phyloP scores from a whole-genome alignment of 257 asterid species.

The Rauvolfia tetraphylla region DNA sequence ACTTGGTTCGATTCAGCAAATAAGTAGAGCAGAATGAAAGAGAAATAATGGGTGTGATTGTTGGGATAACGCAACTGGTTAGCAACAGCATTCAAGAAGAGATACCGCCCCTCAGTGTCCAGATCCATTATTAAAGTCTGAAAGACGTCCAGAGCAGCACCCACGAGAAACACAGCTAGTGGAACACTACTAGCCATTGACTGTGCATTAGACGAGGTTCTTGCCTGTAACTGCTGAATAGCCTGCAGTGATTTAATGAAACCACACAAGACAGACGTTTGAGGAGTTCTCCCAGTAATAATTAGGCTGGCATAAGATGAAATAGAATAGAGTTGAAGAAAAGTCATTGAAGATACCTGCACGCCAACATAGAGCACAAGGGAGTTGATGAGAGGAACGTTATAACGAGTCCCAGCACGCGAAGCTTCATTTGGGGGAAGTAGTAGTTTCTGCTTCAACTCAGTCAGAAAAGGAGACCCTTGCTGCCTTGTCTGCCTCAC shows the following conservation, averaged over 20 bases:
- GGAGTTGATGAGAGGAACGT: slow-evolving; percentile 86
- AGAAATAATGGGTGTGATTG: slow-evolving; percentile 94
- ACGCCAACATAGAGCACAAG: slow-evolving; percentile 89
- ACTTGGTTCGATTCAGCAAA: slow-evolving; percentile 88
- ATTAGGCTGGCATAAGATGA: neutral
- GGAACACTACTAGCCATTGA: slow-evolving; percentile 54
- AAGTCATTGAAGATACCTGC: slow-evolving; percentile 47
- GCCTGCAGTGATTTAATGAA: slow-evolving; percentile 43
- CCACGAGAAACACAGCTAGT: slow-evolving; percentile 52
- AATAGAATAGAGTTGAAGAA: neutral
- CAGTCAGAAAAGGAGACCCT: slow-evolving; percentile 73
- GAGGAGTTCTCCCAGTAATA: neutral
- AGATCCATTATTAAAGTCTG: slow-evolving; percentile 76
- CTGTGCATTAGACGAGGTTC: slow-evolving; percentile 62
- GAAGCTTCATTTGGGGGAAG: slow-evolving; percentile 71
- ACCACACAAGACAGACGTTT: neutral
- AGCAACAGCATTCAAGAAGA: slow-evolving; percentile 88
- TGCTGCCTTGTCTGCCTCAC: slow-evolving; percentile 69
- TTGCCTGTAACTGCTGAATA: slow-evolving; percentile 79
- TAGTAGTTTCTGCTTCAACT: slow-evolving; percentile 80
- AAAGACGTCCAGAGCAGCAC: slow-evolving; percentile 90
- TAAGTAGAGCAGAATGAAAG: slow-evolving; percentile 77
- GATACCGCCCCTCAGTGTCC: slow-evolving; percentile 94
- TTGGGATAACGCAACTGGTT: slow-evolving; percentile 97
- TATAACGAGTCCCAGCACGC: slow-evolving; percentile 85